Conservation (phyloP, 345 rosid genomes). For the Eucalyptus guilfoylei region DNA sequence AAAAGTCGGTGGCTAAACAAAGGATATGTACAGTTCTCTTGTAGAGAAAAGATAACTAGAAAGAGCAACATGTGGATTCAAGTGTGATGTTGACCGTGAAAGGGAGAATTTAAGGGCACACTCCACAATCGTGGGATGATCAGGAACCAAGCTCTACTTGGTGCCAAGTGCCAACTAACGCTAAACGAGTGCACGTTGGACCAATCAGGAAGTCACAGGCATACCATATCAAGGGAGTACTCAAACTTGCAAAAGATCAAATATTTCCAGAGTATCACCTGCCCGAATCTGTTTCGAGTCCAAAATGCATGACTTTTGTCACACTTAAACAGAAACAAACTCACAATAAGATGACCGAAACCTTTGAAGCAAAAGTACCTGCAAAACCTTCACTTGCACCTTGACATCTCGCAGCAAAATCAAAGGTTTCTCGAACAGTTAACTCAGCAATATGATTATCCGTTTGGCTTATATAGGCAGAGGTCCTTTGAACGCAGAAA, state of each 20-base stretch:
- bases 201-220: background rate
- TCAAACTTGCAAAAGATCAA: background rate
- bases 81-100: background rate
- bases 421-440: conserved; percentile 91
- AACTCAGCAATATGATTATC: conserved; percentile 85
- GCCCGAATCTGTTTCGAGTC: background rate
- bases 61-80: background rate
- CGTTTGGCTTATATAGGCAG: conserved; percentile 89
- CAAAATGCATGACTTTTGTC: background rate
- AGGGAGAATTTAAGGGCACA: background rate
- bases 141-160: background rate
- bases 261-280: background rate
- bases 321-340: background rate
- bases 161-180: background rate
- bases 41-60: background rate
- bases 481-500: conserved; percentile 68
- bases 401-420: conserved; percentile 90
- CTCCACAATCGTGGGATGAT: background rate
- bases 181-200: background rate
- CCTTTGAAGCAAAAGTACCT: conserved; percentile 16
- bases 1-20: background rate
- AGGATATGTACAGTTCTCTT: background rate
- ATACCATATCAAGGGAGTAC: background rate
- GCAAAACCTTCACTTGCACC: conserved; percentile 80
- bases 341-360: background rate